A percentile compares a stretch with the other conserved stretches of the same genome.
These are phyloP conservation scores for Fusarium decemcellulare DNA, from an alignment of 2,329 filamentous ascomycete genomes.

Conservation along the genomic window DNA sequence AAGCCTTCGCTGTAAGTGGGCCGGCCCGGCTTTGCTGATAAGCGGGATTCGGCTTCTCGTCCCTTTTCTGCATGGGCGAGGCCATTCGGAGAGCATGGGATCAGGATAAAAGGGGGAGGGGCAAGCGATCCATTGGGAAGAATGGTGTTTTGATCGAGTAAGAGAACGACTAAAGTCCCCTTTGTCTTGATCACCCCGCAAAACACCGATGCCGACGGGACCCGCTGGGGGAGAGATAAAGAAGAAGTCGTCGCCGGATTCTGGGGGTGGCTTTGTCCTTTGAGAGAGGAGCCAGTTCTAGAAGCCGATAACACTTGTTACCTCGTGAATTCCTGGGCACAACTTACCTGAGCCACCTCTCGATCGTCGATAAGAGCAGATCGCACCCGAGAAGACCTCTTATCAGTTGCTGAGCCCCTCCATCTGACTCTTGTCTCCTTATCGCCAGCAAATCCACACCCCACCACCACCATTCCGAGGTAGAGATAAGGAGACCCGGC, in stretches of 20 bases:
- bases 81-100: not conserved
- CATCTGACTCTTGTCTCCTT: constrained; percentile 27
- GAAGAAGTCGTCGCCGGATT: constrained; percentile 26
- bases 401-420: constrained; percentile 26
- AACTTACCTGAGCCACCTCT: not conserved
- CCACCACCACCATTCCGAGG: constrained; percentile 39
- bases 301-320: constrained; percentile 26
- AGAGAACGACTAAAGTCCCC: constrained; percentile 10
- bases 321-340: not conserved
- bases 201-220: constrained; percentile 24
- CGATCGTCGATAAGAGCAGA: constrained; percentile 18
- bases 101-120: not conserved
- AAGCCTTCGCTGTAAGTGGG: constrained; percentile 30
- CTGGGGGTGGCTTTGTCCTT: constrained; percentile 22
- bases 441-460: constrained; percentile 38
- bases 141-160: constrained; percentile 35
- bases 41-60: constrained; percentile 10
- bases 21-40: constrained; percentile 26
- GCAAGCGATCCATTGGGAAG: constrained; percentile 20
- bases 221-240: constrained; percentile 18
- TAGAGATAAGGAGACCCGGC: constrained; percentile 43
- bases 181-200: constrained; percentile 6
- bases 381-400: constrained; percentile 18
- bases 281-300: not conserved
- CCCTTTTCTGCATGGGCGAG: constrained; percentile 1